These are phyloP conservation scores for Lactuca saligna DNA, from an alignment of 129 eudicot genomes.

Conservation along the genomic window DNA sequence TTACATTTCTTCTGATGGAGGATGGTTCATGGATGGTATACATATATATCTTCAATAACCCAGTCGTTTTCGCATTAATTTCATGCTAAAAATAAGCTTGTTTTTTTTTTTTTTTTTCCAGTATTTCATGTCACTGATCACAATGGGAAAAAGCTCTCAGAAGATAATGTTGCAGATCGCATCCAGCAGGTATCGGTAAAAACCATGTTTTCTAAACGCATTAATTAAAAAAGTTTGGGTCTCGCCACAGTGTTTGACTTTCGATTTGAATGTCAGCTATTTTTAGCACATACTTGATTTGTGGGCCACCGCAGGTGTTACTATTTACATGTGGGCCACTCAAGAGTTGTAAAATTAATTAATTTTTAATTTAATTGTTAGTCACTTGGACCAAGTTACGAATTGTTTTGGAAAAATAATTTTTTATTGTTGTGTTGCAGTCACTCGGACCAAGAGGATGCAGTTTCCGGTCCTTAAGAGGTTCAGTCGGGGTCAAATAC, in stretches of 20 bases:
- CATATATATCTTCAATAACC: neutral
- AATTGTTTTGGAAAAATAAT: too few relatives aligned
- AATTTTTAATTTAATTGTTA: too few relatives aligned
- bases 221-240: too few relatives aligned
- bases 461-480: conserved; percentile 54
- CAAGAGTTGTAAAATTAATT: too few relatives aligned
- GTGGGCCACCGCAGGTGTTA: too few relatives aligned
- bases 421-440: conserved; percentile 30
- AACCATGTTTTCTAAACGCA: neutral
- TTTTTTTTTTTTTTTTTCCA: conserved; percentile 26
- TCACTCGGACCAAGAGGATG: conserved; percentile 76
- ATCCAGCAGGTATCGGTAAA: conserved; percentile 62
- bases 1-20: conserved; percentile 84
- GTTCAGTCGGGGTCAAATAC: conserved; percentile 70
- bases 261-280: neutral
- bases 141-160: conserved; percentile 66
- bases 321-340: too few relatives aligned
- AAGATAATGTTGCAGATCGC: conserved; percentile 58
- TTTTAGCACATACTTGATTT: too few relatives aligned
- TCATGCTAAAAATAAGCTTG: neutral
- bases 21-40: conserved; percentile 94
- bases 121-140: conserved; percentile 91
- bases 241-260: neutral
- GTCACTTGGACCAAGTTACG: neutral
- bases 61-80: neutral